These are phyloP conservation scores for Penicillium pulvis DNA, from an alignment of 495 filamentous ascomycete genomes.

Conservation along the genomic window DNA sequence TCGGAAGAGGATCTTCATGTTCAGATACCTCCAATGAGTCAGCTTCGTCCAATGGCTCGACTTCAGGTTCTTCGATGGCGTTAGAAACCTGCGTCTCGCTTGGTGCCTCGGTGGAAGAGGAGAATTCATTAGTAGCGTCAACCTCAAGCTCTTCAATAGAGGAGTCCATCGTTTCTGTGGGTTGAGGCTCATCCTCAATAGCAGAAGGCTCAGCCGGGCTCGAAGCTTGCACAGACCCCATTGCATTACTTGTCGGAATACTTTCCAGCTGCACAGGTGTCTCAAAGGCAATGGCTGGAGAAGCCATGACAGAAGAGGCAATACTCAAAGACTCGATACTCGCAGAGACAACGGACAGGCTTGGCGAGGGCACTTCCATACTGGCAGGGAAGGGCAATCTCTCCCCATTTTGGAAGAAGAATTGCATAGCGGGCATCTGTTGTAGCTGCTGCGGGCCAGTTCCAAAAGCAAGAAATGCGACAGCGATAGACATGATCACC, in stretches of 20 bases:
- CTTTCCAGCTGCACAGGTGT: neutral
- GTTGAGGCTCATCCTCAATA: neutral
- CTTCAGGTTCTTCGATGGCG: neutral
- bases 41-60: neutral
- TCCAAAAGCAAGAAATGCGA: conserved; percentile 54
- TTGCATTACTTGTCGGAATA: neutral
- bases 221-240: neutral
- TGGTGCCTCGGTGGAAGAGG: neutral
- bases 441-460: conserved; percentile 15
- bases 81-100: neutral
- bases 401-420: conserved; percentile 10
- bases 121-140: neutral
- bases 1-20: neutral
- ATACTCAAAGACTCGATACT: neutral
- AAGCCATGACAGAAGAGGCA: neutral
- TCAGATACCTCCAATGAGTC: neutral
- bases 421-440: conserved; percentile 14
- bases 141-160: neutral
- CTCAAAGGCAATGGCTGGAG: neutral
- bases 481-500: conserved; percentile 58
- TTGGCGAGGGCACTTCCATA: neutral
- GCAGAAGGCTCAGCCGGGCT: neutral
- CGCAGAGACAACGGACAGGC: neutral
- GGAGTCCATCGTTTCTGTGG: neutral
- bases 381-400: neutral